Evolutionary conservation across 495 filamentous ascomycete species (phyloP), one percentile per base, ranked within the genome.

Genomic region (Staphylotrichum longicolle): DNA sequence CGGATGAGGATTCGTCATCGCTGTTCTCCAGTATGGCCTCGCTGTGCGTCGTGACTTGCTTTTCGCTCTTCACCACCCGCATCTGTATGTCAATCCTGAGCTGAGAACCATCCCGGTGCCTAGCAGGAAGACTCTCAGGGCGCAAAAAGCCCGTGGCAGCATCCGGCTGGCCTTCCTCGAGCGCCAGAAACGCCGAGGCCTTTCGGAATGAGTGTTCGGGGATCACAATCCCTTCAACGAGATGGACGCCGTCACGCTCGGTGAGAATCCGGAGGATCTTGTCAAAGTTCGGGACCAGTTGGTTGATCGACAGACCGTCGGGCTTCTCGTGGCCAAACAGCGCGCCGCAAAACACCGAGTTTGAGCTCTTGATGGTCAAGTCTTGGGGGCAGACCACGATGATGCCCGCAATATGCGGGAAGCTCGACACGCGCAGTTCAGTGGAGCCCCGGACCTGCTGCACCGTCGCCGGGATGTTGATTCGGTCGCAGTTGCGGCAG

Each of bases 401-500:
- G 68, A 98, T 96, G 40, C 94, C 94, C 48, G 94, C 95, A 69
- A 98, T 96, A 69, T 98, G 92, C 7, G 94, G 94, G 56, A 96
- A 96, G 68, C 91, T 95, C 10, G 91, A 95, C 33, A 98, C 84
- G 32, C 89, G 85, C 56, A 98, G 77, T 54, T 87, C 86, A 7
- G 80, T 77, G 49, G 80, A 72, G n/a, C 79, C 84, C 45, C 84
- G 82, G 12, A 88, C 78, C 55, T 84, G 81, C 42, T 90, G 83
- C 42, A 98, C 80, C 0, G 87, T 86, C 39, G 88, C 84, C 7
- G 94, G 94, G 62, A 96, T 89, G 64, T 86, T 88, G 56, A 90
- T 83, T 53, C 82, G 83, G 45, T 87, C 86, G 14, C 82, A 77
- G 44, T 89, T 91, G 47, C 85, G 84, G 35, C 90, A 91, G 8